Percentiles rank a stretch among this genome's conserved stretches.
Evolutionary conservation across 2,329 filamentous ascomycete genomes (phyloP).

Genomic region (Epichloe festucae): DNA sequence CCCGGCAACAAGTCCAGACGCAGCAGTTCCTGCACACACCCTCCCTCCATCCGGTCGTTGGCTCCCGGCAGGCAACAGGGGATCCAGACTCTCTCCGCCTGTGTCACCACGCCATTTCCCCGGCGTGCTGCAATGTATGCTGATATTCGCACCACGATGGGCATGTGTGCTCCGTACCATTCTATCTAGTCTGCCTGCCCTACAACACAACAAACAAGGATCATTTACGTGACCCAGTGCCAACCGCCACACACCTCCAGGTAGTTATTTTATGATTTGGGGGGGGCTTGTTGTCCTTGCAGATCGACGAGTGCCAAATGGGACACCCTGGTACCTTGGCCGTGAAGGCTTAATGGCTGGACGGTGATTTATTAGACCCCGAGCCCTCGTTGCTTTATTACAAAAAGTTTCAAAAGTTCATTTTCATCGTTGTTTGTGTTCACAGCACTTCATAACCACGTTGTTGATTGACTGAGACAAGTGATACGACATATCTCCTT

Average conservation of each 20-base stretch:
- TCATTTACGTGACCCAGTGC: too few relatives aligned
- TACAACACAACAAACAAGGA: too few relatives aligned
- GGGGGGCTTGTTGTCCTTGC: neutral
- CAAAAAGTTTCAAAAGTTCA: neutral
- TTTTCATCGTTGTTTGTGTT: neutral
- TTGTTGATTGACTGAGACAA: neutral
- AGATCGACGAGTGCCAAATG: constrained; percentile 8
- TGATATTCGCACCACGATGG: neutral
- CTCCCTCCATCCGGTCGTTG: neutral
- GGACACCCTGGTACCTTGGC: neutral
- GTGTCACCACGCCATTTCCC: neutral
- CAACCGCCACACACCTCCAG: too few relatives aligned
- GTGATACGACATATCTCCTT: too few relatives aligned
- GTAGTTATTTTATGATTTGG: too few relatives aligned
- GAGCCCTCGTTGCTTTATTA: neutral
- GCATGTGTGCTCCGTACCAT: neutral
- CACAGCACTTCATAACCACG: neutral
- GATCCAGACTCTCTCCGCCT: neutral
- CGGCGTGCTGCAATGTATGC: neutral
- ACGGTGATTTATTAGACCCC: constrained; percentile 5
- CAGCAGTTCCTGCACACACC: neutral
- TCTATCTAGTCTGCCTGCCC: neutral
- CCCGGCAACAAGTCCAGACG: too few relatives aligned
- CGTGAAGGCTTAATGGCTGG: neutral
- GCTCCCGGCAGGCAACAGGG: constrained; percentile 1